Percentiles rank a stretch among this genome's conserved stretches.
These are phyloP conservation scores for Dactylorhiza incarnata DNA, from an alignment of 106 monocot genomes.

Conservation along the genomic window DNA sequence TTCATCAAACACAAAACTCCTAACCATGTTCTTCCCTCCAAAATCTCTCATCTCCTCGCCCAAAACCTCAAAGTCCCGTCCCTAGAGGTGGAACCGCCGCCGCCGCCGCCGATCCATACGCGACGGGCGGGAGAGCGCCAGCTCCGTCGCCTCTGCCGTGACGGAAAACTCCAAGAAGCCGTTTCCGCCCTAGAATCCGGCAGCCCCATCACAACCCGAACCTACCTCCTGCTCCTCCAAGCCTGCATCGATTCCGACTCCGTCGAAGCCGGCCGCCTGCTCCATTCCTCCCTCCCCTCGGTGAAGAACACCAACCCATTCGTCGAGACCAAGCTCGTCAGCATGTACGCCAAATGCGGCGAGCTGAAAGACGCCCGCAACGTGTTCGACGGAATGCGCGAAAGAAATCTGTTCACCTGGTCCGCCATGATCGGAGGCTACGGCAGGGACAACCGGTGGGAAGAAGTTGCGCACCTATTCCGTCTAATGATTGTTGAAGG, in stretches of 20 bases:
- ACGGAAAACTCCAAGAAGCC: constrained; percentile 56
- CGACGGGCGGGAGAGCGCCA: constrained; percentile 12
- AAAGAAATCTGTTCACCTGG: constrained; percentile 66
- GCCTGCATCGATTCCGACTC: constrained; percentile 76
- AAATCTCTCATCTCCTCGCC: background rate
- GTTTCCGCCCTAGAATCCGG: constrained; percentile 37
- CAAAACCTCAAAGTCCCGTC: background rate
- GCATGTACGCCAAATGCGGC: constrained; percentile 90
- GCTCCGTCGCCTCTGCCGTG: constrained; percentile 10
- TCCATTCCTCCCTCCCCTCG: constrained; percentile 36
- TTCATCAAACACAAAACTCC: constrained; percentile 9
- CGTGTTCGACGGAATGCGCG: constrained; percentile 65
- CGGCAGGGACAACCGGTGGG: constrained; percentile 51
- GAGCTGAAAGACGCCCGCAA: constrained; percentile 56
- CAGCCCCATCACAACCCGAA: constrained; percentile 15
- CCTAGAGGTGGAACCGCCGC: background rate
- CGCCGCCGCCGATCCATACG: background rate
- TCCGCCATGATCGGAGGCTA: constrained; percentile 72
- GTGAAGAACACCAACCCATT: constrained; percentile 29
- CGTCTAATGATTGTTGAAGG: constrained; percentile 56
- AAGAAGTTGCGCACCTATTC: constrained; percentile 47
- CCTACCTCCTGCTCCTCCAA: constrained; percentile 63
- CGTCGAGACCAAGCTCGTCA: constrained; percentile 69
- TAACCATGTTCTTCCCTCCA: constrained; percentile 5
- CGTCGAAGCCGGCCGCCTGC: constrained; percentile 44